A percentile compares a stretch with the other conserved stretches of the same genome.
phyloP scores from a whole-genome alignment of 169 alveolate species.

The Cryptosporidium tyzzeri region DNA sequence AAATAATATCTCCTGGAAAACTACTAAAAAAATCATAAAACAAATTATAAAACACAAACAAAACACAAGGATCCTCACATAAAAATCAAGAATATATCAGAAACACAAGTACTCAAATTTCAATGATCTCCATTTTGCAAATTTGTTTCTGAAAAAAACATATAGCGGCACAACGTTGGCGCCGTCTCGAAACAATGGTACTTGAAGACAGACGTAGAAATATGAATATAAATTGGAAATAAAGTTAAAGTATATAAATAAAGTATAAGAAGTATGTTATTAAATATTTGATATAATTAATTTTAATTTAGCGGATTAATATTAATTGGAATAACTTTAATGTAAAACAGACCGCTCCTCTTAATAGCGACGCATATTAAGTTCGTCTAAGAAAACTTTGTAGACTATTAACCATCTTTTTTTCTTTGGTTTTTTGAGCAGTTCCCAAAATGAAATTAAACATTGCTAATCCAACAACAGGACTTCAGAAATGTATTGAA shows the following conservation, averaged over 20 bases:
- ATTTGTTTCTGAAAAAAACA: neutral
- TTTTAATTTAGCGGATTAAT: neutral
- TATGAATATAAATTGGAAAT: neutral
- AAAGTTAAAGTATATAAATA: neutral
- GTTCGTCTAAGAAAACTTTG: slow-evolving; percentile 31
- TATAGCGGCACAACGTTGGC: neutral
- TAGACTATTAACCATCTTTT: slow-evolving; percentile 17
- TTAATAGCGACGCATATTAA: slow-evolving; percentile 20
- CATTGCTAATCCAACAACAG: slow-evolving; percentile 95
- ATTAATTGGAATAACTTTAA: neutral
- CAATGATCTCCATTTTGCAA: neutral
- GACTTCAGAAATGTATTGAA: slow-evolving; percentile 96
- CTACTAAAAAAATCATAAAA: neutral
- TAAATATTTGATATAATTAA: neutral
- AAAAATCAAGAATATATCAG: neutral
- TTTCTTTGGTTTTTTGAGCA: slow-evolving; percentile 42
- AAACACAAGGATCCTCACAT: slow-evolving; percentile 9
- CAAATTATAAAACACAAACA: neutral
- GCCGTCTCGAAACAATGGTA: slow-evolving; percentile 24
- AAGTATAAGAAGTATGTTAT: neutral
- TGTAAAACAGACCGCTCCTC: slow-evolving; percentile 20
- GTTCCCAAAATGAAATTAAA: slow-evolving; percentile 92
- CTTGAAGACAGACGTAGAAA: slow-evolving; percentile 11
- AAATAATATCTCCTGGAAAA: neutral
- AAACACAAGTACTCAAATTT: neutral